phyloP scores from a whole-genome alignment of 441 rosid species.

The Isatis lusitanica region DNA sequence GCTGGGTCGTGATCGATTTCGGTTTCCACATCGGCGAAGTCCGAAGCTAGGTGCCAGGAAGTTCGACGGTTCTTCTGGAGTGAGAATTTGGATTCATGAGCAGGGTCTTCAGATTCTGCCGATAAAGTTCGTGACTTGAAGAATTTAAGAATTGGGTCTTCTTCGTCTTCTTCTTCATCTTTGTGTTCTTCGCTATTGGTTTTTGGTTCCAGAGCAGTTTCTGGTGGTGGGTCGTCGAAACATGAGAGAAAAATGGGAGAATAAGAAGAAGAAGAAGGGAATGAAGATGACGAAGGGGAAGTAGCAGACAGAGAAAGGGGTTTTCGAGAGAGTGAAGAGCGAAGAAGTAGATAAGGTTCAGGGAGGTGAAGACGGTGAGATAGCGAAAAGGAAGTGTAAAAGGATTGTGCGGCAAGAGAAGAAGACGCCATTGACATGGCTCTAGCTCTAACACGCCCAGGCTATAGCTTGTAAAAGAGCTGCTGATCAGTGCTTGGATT shows the following conservation, averaged over 20 bases:
- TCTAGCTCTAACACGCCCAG: background rate
- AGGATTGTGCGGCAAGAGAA: slow-evolving; percentile 24
- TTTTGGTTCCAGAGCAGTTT: background rate
- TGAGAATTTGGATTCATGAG: slow-evolving; percentile 48
- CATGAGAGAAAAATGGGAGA: slow-evolving; percentile 55
- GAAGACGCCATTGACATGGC: slow-evolving; percentile 32
- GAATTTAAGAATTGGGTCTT: slow-evolving; percentile 64
- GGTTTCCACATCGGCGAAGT: slow-evolving; percentile 31
- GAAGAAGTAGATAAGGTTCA: slow-evolving; percentile 38
- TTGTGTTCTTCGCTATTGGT: slow-evolving; percentile 1
- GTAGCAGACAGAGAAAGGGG: slow-evolving; percentile 26
- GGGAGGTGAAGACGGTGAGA: slow-evolving; percentile 9
- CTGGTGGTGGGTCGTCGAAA: slow-evolving; percentile 43
- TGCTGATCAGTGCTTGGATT: too few species aligned
- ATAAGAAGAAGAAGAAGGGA: slow-evolving; percentile 38
- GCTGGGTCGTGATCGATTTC: slow-evolving; percentile 3
- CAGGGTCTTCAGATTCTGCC: slow-evolving; percentile 43
- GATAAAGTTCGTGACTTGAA: slow-evolving; percentile 54
- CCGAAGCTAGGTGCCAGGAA: slow-evolving; percentile 61
- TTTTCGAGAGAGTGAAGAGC: slow-evolving; percentile 28
- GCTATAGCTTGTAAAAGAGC: too few species aligned
- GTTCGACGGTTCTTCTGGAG: slow-evolving; percentile 69
- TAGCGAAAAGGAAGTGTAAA: slow-evolving; percentile 8
- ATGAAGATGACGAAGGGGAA: slow-evolving; percentile 24
- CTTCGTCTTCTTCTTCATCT: slow-evolving; percentile 28